Conservation (phyloP, 148 eudicot species). For the Fallopia convolvulus region DNA sequence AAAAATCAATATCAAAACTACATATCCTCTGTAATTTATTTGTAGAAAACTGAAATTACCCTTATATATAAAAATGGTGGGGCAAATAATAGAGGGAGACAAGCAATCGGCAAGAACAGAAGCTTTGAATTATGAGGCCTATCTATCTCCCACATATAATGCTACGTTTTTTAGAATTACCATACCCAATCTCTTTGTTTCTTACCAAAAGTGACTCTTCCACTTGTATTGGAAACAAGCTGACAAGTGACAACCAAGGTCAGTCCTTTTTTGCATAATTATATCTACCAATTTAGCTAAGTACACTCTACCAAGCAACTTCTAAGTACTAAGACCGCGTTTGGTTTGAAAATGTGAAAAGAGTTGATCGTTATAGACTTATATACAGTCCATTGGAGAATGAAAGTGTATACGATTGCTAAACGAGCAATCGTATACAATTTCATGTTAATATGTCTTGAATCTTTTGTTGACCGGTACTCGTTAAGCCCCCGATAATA, state of each 20-base stretch:
- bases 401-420: no score
- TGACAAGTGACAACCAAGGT: background rate
- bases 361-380: no score
- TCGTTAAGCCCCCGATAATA: no score
- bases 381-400: no score
- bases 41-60: background rate
- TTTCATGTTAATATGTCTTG: no score
- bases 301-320: background rate
- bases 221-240: background rate
- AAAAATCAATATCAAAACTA: no score
- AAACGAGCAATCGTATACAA: no score
- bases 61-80: background rate
- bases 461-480: no score
- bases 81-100: background rate
- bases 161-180: background rate
- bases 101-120: background rate
- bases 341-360: no score
- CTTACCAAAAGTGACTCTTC: background rate
- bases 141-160: background rate
- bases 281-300: background rate
- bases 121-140: background rate
- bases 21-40: no score
- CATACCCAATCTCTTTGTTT: background rate
- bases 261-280: background rate
- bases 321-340: background rate